Conservation (phyloP, 2,329 filamentous ascomycete species). For the Fonsecaea nubica region DNA sequence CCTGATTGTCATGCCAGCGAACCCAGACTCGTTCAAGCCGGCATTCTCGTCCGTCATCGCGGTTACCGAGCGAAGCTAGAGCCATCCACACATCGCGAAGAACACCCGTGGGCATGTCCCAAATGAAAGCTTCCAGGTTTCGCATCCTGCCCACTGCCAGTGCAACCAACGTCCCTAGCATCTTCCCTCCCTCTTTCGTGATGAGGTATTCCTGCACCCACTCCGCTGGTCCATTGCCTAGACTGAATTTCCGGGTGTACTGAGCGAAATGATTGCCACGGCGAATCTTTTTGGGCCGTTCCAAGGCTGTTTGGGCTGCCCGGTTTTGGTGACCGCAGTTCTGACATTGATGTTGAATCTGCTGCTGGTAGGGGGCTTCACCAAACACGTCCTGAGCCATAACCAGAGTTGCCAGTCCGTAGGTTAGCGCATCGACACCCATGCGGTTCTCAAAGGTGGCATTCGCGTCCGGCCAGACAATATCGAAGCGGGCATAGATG, state of each 20-base stretch:
- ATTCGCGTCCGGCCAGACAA: conserved; percentile 81
- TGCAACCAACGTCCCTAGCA: conserved; percentile 83
- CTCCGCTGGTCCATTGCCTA: conserved; percentile 78
- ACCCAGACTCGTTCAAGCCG: conserved; percentile 78
- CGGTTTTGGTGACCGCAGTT: conserved; percentile 46
- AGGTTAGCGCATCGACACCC: conserved; percentile 81
- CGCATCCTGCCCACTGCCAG: conserved; percentile 81
- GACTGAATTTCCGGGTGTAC: conserved; percentile 80
- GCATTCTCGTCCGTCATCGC: conserved; percentile 64
- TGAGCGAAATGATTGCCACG: conserved; percentile 77
- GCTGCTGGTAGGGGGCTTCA: conserved; percentile 53
- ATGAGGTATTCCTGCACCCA: conserved; percentile 85
- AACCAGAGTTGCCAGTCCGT: conserved; percentile 79
- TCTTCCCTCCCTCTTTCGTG: conserved; percentile 82
- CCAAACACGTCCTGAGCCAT: conserved; percentile 71
- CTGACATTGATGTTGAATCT: conserved; percentile 28
- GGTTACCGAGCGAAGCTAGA: conserved; percentile 72
- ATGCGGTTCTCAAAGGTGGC: conserved; percentile 69
- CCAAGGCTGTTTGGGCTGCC: conserved; percentile 37
- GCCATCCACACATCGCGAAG: conserved; percentile 81
- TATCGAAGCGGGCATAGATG: conserved; percentile 86
- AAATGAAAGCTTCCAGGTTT: conserved; percentile 80
- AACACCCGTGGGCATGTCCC: conserved; percentile 89
- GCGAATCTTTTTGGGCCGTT: conserved; percentile 45
- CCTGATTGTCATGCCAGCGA: conserved; percentile 79